Evolutionary conservation across 768 basidiomycete genomes (phyloP), one percentile per base, ranked within the genome.

Genomic region (Tremella mesenterica): DNA sequence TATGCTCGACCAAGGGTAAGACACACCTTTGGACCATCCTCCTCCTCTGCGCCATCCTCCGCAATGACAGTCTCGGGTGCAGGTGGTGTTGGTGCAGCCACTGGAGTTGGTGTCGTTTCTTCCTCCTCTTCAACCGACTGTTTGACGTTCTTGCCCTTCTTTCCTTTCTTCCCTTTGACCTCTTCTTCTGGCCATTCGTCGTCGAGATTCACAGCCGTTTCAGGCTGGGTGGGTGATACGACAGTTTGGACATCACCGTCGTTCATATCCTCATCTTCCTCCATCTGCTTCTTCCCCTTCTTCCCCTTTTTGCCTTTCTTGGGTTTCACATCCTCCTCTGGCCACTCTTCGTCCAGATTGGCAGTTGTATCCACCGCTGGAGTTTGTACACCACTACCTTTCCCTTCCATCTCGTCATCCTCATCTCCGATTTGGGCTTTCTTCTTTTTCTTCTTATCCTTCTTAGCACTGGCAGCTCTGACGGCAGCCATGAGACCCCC

Each of bases 291-390:
- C 55, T 36, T 65, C 52, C 44, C 53, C 61, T 61, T 64, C 58
- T 67, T 67, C 9, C 58, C 58, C 54, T 70, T 66, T 60, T 69
- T 66, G 33, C 61, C 62, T 61, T 71, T 71, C 51, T 67, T 70
- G 7, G 69, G 65, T 53, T 72, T 71, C 31, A 79, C 78, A n/a
- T 86, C 85, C 56, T 83, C 83, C 63, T 86, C 83, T 20, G 83
- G 82, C 57, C 83, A 76, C 62, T 85, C 84, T 39, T 85, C 84
- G n/a, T 84, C 82, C 18, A 73, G 63, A 52, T 66, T 58, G 12
- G 53, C 58, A 8, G 48, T 31, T 18, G 59, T 51, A 18, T 53
- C 52, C 27, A 39, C 31, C 20, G 57, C 48, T 25, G 52, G 45
- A 20, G 52, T 3, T 23, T 52, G 27, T 52, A 33, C 31, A 26